A percentile compares a stretch with the other conserved stretches of the same genome.
These are phyloP conservation scores for Stenogyne calaminthoides DNA, from an alignment of 305 asterid genomes.

Conservation along the genomic window DNA sequence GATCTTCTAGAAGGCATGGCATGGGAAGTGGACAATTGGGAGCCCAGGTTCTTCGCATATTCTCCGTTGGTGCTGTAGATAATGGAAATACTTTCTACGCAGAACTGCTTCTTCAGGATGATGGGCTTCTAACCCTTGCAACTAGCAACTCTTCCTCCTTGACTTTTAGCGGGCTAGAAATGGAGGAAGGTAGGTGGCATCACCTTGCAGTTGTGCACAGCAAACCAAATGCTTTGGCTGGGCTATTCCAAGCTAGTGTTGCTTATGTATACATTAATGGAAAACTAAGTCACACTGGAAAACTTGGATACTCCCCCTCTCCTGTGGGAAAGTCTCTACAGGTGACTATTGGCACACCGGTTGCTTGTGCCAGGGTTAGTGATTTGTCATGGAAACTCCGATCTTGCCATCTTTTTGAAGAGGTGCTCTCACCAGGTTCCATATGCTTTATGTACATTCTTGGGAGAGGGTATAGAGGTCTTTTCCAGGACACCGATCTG, in stretches of 20 bases:
- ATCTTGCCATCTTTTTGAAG: conserved; percentile 96
- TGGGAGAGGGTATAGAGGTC: conserved; percentile 97
- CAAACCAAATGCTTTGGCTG: conserved; percentile 99
- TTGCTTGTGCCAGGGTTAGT: conserved; percentile 71
- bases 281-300: conserved; percentile 90
- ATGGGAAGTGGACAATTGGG: conserved; percentile 53
- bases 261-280: conserved; percentile 96
- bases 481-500: conserved; percentile 90
- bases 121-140: conserved; percentile 85
- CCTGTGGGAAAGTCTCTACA: conserved; percentile 94
- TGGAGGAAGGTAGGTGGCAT: conserved; percentile 99
- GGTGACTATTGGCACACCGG: conserved; percentile 93
- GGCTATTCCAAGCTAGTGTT: conserved; percentile 94
- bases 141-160: conserved; percentile 93
- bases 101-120: conserved; percentile 86
- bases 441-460: conserved; percentile 96
- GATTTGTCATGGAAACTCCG: conserved; percentile 94
- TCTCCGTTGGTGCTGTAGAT: conserved; percentile 93
- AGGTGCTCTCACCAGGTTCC: conserved; percentile 97
- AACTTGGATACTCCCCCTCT: conserved; percentile 97
- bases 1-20: conserved; percentile 55
- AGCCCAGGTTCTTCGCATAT: conserved; percentile 68
- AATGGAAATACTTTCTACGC: conserved; percentile 72
- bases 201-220: conserved; percentile 98
- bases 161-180: conserved; percentile 87